Evolutionary conservation across 225 moss, liverwort and hornwort species (phyloP).

Genomic region (Marchantia paleacea): DNA sequence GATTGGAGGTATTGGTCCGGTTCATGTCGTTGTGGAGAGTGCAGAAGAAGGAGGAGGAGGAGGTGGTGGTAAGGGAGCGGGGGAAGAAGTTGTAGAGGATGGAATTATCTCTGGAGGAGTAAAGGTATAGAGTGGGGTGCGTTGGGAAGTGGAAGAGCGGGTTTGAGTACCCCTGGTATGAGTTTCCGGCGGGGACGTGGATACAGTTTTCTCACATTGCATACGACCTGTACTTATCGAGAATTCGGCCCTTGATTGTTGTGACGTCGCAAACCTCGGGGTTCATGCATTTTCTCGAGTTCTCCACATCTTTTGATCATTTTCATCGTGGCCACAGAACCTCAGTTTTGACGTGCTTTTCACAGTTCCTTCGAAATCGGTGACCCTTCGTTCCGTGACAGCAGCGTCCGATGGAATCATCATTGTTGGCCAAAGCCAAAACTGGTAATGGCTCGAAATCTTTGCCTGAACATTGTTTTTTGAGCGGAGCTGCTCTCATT

Average conservation of each 20-base stretch:
- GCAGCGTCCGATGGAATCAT: conserved; percentile 48
- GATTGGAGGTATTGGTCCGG: background rate
- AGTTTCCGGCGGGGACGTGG: conserved; percentile 13
- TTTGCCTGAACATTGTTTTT: background rate
- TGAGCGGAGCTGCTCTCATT: background rate
- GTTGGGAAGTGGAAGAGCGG: background rate
- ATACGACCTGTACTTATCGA: conserved; percentile 9
- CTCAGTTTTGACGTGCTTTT: conserved; percentile 20
- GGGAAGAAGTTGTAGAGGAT: background rate
- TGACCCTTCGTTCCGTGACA: conserved; percentile 13
- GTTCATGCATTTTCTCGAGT: conserved; percentile 26
- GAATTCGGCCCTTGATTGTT: background rate
- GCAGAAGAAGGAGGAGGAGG: background rate
- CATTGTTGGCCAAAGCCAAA: conserved; percentile 42
- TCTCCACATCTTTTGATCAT: conserved; percentile 18
- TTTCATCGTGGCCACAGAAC: conserved; percentile 10
- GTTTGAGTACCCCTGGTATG: background rate
- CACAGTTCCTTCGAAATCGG: conserved; percentile 1
- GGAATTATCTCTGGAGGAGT: background rate
- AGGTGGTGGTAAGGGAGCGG: background rate
- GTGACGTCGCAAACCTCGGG: conserved; percentile 13
- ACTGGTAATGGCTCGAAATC: conserved; percentile 20
- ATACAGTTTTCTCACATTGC: conserved; percentile 10
- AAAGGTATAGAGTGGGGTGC: background rate
- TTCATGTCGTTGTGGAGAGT: conserved; percentile 11